Evolutionary conservation across 345 rosid species (phyloP).

Genomic region (Clarkia xantiana): DNA sequence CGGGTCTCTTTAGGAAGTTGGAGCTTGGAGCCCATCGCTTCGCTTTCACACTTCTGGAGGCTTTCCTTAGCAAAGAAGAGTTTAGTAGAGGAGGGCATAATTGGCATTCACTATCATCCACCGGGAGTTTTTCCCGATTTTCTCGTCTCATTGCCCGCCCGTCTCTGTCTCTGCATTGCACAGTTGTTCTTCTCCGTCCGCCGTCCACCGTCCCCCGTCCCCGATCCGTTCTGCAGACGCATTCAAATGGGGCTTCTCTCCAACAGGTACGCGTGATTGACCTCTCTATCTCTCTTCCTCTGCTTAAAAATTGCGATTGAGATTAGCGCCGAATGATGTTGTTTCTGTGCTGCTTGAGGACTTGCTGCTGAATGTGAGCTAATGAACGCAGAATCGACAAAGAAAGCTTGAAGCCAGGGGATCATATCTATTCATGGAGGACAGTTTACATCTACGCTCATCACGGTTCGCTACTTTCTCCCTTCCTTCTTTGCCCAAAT

Average conservation of each 20-base stretch:
- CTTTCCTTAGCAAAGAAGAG: too few relatives aligned
- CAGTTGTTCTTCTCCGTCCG: not conserved
- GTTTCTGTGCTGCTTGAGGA: too few relatives aligned
- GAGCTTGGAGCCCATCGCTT: too few relatives aligned
- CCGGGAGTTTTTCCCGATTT: too few relatives aligned
- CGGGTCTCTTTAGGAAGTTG: too few relatives aligned
- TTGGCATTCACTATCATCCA: not conserved
- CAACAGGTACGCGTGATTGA: conserved; percentile 5
- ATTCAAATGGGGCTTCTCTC: conserved; percentile 12
- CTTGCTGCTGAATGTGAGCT: not conserved
- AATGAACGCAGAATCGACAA: conserved; percentile 28
- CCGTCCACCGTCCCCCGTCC: not conserved
- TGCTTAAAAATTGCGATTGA: not conserved
- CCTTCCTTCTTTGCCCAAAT: conserved; percentile 6
- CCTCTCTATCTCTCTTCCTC: not conserved
- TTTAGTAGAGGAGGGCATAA: not conserved
- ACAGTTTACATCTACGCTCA: conserved; percentile 76
- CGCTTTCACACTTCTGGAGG: too few relatives aligned
- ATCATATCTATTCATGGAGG: conserved; percentile 87
- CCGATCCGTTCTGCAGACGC: not conserved
- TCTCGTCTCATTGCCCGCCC: not conserved
- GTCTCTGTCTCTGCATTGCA: not conserved
- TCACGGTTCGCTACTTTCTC: conserved; percentile 35
- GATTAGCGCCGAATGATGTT: too few relatives aligned
- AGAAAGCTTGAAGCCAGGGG: conserved; percentile 66